Conservation (phyloP, 73 alveolate genomes). For the Vitrella brassicaformis region DNA sequence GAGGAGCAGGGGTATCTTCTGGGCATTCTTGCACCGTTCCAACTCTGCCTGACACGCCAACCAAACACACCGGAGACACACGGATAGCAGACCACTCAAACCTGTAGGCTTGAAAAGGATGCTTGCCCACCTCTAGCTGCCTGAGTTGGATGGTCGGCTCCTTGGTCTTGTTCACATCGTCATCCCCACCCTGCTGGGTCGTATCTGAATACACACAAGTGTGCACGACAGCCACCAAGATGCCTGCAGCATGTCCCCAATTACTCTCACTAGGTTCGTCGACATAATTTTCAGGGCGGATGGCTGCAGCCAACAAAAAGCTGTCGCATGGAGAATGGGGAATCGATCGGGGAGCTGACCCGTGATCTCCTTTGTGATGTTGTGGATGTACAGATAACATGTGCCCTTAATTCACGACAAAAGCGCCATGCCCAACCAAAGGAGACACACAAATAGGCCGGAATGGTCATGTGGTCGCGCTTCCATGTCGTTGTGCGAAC, state of each 20-base stretch:
- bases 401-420: neutral
- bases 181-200: neutral
- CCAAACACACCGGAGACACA: no score
- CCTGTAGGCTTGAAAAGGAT: no score
- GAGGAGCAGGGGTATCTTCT: neutral
- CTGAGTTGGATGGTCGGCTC: neutral
- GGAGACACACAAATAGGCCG: neutral
- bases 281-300: neutral
- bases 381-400: neutral
- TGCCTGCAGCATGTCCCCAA: no score
- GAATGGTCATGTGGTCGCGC: neutral
- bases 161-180: neutral
- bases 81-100: no score
- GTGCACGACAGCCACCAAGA: no score
- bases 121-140: neutral
- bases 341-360: no score
- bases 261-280: neutral
- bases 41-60: no score
- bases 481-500: neutral
- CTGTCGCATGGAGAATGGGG: no score
- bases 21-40: neutral
- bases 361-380: neutral
- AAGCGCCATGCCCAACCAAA: neutral
- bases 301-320: no score
- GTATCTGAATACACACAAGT: no score